These are phyloP conservation scores for Colletotrichum chlorophyti DNA, from an alignment of 2,329 filamentous ascomycete species.

Conservation along the genomic window DNA sequence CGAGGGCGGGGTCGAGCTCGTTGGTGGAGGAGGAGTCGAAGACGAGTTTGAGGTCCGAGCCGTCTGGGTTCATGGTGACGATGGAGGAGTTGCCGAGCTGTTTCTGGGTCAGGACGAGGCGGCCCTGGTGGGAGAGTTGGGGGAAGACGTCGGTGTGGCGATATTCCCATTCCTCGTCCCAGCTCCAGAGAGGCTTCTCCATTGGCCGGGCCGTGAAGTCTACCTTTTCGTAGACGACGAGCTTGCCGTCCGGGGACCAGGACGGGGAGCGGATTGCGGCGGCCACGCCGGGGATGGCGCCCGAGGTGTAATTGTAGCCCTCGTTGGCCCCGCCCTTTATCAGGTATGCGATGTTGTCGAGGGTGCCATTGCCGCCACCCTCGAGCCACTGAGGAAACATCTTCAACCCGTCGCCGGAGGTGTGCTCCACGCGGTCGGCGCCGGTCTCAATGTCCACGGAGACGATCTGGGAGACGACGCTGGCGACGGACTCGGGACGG, in stretches of 20 bases:
- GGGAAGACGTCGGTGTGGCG: conserved; percentile 21
- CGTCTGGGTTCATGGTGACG: conserved; percentile 21
- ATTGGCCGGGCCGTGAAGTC: conserved; percentile 14
- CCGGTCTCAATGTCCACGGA: conserved; percentile 19
- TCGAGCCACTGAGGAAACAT: conserved; percentile 16
- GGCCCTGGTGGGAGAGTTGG: conserved; percentile 14
- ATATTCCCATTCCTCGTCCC: conserved; percentile 22
- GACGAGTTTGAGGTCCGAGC: conserved; percentile 17
- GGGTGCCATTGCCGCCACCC: not conserved
- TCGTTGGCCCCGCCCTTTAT: conserved; percentile 18
- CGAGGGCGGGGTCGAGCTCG: conserved; percentile 9
- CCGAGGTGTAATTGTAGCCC: conserved; percentile 14
- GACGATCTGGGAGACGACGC: conserved; percentile 13
- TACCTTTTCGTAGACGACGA: conserved; percentile 18
- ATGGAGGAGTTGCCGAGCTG: conserved; percentile 23
- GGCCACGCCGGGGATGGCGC: not conserved
- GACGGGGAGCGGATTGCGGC: conserved; percentile 17
- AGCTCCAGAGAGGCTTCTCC: conserved; percentile 20
- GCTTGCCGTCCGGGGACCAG: conserved; percentile 19
- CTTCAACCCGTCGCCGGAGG: conserved; percentile 7
- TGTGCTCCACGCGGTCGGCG: conserved; percentile 9
- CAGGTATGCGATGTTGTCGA: conserved; percentile 7
- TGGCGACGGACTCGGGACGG: conserved; percentile 13
- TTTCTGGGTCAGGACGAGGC: conserved; percentile 15
- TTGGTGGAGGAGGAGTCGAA: conserved; percentile 13